A percentile compares a stretch with the other conserved stretches of the same genome.
These are phyloP conservation scores for Colletotrichum sp. DNA, from an alignment of 2,329 filamentous ascomycete species.

Conservation along the genomic window DNA sequence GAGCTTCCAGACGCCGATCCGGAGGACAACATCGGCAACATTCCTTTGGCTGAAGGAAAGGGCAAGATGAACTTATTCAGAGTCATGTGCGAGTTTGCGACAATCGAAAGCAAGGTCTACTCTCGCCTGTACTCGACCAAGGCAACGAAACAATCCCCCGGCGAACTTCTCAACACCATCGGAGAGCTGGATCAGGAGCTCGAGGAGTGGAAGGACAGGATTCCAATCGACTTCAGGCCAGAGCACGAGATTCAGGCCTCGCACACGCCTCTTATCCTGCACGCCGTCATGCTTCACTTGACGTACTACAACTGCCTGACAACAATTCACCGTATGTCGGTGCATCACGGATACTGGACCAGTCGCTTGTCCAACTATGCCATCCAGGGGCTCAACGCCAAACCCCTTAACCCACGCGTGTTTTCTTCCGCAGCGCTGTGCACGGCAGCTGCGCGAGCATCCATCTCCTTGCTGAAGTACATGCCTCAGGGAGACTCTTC, in stretches of 20 bases:
- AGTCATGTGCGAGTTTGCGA: slow-evolving; percentile 87
- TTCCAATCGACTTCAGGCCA: slow-evolving; percentile 94
- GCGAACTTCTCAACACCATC: slow-evolving; percentile 92
- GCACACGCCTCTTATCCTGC: slow-evolving; percentile 91
- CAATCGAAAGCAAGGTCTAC: slow-evolving; percentile 94
- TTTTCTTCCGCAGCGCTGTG: slow-evolving; percentile 94
- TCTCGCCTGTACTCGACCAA: slow-evolving; percentile 91
- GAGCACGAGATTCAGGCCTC: slow-evolving; percentile 95
- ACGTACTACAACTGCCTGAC: slow-evolving; percentile 98
- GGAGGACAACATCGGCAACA: slow-evolving; percentile 91
- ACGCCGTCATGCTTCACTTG: slow-evolving; percentile 93
- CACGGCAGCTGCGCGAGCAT: slow-evolving; percentile 89
- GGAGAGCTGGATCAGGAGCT: slow-evolving; percentile 89
- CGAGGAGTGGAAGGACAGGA: slow-evolving; percentile 95
- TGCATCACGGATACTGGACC: slow-evolving; percentile 98
- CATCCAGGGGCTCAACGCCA: slow-evolving; percentile 89
- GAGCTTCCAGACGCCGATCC: slow-evolving; percentile 92
- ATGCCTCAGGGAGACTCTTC: slow-evolving; percentile 94
- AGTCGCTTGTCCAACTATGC: slow-evolving; percentile 93
- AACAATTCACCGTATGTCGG: slow-evolving; percentile 97
- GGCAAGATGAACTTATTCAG: slow-evolving; percentile 95
- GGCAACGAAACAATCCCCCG: slow-evolving; percentile 89
- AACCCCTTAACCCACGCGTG: slow-evolving; percentile 89
- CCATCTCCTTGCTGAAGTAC: slow-evolving; percentile 93
- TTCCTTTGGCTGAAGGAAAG: slow-evolving; percentile 86